A percentile compares a stretch with the other conserved stretches of the same genome.
phyloP scores from a whole-genome alignment of 768 basidiomycete species.

The Boletus rubescentipes region DNA sequence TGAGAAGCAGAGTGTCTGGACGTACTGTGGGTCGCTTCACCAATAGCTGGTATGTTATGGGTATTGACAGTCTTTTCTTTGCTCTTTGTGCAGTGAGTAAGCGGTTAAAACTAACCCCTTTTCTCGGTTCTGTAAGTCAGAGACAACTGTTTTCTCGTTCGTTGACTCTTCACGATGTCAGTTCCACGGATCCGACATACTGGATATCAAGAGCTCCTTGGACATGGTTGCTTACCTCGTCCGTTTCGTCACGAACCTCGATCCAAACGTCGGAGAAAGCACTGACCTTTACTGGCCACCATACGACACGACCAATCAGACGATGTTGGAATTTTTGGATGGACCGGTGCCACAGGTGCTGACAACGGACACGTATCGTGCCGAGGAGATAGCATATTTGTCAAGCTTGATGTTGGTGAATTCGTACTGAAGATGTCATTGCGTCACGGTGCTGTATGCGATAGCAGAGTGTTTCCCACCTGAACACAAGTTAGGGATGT shows the following conservation, averaged over 20 bases:
- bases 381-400: constrained; percentile 37
- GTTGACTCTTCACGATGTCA: constrained; percentile 13
- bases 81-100: constrained; percentile 38
- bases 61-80: background rate
- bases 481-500: too few species aligned
- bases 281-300: constrained; percentile 43
- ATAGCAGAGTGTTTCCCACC: too few species aligned
- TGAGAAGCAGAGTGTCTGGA: constrained; percentile 42
- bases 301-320: constrained; percentile 36
- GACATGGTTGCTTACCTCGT: constrained; percentile 41
- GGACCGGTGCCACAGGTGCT: constrained; percentile 34
- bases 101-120: constrained; percentile 41
- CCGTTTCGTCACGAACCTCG: constrained; percentile 21
- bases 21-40: constrained; percentile 4
- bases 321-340: constrained; percentile 42
- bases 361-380: constrained; percentile 41
- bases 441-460: too few species aligned
- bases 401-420: constrained; percentile 10
- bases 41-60: background rate
- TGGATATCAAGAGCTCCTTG: constrained; percentile 40
- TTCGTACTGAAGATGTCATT: constrained; percentile 1
- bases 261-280: constrained; percentile 39
- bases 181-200: constrained; percentile 45
- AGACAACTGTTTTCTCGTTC: background rate
- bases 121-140: constrained; percentile 44